These are phyloP conservation scores for Delphinella strobiligena DNA, from an alignment of 2,329 filamentous ascomycete species.

Conservation along the genomic window DNA sequence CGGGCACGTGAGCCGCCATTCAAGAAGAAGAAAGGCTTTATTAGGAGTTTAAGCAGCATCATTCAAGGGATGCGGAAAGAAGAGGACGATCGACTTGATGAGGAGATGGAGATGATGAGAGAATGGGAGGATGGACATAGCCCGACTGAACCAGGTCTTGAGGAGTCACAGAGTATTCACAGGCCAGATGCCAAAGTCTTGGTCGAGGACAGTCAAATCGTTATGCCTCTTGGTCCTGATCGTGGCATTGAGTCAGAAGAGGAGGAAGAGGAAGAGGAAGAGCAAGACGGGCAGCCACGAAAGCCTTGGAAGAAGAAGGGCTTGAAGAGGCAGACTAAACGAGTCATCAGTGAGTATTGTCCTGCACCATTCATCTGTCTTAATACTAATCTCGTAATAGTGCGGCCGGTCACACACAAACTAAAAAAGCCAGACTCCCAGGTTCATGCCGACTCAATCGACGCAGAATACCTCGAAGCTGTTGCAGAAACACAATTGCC, in stretches of 20 bases:
- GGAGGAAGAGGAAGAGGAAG: slow-evolving; percentile 30
- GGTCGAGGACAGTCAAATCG: slow-evolving; percentile 31
- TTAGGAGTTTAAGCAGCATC: slow-evolving; percentile 60
- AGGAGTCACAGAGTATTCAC: neutral
- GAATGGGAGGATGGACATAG: slow-evolving; percentile 48
- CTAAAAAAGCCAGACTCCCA: slow-evolving; percentile 13
- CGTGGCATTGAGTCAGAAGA: slow-evolving; percentile 44
- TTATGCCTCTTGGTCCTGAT: slow-evolving; percentile 35
- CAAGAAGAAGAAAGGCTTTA: slow-evolving; percentile 34
- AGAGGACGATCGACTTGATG: slow-evolving; percentile 57
- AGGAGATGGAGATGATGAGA: slow-evolving; percentile 62
- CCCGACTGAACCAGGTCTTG: slow-evolving; percentile 5
- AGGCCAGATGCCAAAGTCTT: slow-evolving; percentile 19
- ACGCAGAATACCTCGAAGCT: slow-evolving; percentile 5
- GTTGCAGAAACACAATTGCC: slow-evolving; percentile 7
- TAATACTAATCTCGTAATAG: neutral
- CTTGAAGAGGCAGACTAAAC: slow-evolving; percentile 64
- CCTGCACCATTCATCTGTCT: neutral
- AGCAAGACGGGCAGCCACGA: slow-evolving; percentile 46
- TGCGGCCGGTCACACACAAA: slow-evolving; percentile 19
- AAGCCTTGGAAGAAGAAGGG: slow-evolving; percentile 72
- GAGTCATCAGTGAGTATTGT: slow-evolving; percentile 39
- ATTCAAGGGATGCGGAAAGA: slow-evolving; percentile 58
- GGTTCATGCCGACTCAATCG: neutral
- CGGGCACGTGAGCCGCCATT: slow-evolving; percentile 22